phyloP scores from a whole-genome alignment of 345 rosid species.

The Fremontodendron californicum region DNA sequence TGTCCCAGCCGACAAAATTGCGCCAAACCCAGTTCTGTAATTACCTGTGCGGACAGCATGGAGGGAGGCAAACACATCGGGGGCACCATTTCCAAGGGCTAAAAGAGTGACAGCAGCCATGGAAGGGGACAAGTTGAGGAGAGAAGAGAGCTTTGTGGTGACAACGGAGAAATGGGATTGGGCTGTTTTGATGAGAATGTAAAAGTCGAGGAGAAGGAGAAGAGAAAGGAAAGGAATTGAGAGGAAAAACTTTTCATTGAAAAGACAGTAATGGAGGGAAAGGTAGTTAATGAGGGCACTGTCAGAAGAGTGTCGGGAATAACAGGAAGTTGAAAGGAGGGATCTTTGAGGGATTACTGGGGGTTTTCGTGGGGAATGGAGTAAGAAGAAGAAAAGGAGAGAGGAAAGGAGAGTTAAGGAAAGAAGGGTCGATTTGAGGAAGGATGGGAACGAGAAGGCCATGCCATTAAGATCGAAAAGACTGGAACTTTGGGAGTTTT shows the following conservation, averaged over 20 bases:
- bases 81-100: constrained; percentile 94
- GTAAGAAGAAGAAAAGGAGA: constrained; percentile 44
- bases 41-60: constrained; percentile 83
- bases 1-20: constrained; percentile 84
- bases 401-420: constrained; percentile 42
- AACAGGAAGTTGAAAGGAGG: constrained; percentile 42
- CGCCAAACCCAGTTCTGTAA: constrained; percentile 86
- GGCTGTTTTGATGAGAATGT: constrained; percentile 90
- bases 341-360: constrained; percentile 42
- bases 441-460: constrained; percentile 25
- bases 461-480: constrained; percentile 24
- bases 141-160: constrained; percentile 78
- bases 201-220: constrained; percentile 64
- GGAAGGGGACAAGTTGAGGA: constrained; percentile 70
- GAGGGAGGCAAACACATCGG: constrained; percentile 83
- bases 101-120: constrained; percentile 92
- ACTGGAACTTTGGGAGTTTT: not conserved
- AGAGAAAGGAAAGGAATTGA: constrained; percentile 58
- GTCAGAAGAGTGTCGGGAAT: constrained; percentile 23
- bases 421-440: constrained; percentile 36
- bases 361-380: constrained; percentile 19
- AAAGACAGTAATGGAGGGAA: constrained; percentile 61
- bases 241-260: constrained; percentile 37
- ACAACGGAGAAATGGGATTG: constrained; percentile 86
- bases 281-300: constrained; percentile 60